Percentiles rank a stretch among this genome's conserved stretches.
These are phyloP conservation scores for Oldenlandia corymbosa DNA, from an alignment of 257 asterid genomes.

Conservation along the genomic window DNA sequence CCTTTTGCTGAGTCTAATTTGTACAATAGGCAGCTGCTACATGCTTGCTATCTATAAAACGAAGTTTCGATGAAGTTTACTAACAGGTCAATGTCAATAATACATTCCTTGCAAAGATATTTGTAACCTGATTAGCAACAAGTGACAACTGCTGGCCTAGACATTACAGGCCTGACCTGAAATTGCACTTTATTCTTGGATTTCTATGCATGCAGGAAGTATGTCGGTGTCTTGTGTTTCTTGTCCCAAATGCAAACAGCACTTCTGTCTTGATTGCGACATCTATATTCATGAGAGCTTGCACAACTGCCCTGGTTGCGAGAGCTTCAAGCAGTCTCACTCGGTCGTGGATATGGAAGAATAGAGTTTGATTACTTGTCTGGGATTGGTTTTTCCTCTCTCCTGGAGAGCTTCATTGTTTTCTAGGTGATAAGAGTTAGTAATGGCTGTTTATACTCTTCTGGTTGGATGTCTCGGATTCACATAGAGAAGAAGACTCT, in stretches of 20 bases:
- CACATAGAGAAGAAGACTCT: too few species aligned
- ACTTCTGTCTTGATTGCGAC: slow-evolving; percentile 91
- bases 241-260: slow-evolving; percentile 84
- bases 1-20: neutral
- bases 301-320: slow-evolving; percentile 98
- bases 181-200: neutral
- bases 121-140: too few species aligned
- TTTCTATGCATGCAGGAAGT: slow-evolving; percentile 60
- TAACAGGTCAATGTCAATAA: neutral
- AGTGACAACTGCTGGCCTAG: too few species aligned
- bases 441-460: too few species aligned
- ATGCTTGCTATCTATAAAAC: neutral
- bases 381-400: too few species aligned
- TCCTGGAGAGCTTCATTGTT: too few species aligned
- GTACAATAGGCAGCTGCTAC: neutral
- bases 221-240: slow-evolving; percentile 52
- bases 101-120: too few species aligned
- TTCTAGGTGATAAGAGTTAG: too few species aligned
- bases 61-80: neutral
- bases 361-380: slow-evolving; percentile 9
- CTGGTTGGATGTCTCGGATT: too few species aligned
- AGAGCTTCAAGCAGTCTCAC: slow-evolving; percentile 62
- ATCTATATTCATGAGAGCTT: slow-evolving; percentile 94
- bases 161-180: too few species aligned
- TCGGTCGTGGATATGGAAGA: slow-evolving; percentile 24